A percentile compares a stretch with the other conserved stretches of the same genome.
Conservation (phyloP, 345 rosid genomes). For the Durio zibethinus region DNA sequence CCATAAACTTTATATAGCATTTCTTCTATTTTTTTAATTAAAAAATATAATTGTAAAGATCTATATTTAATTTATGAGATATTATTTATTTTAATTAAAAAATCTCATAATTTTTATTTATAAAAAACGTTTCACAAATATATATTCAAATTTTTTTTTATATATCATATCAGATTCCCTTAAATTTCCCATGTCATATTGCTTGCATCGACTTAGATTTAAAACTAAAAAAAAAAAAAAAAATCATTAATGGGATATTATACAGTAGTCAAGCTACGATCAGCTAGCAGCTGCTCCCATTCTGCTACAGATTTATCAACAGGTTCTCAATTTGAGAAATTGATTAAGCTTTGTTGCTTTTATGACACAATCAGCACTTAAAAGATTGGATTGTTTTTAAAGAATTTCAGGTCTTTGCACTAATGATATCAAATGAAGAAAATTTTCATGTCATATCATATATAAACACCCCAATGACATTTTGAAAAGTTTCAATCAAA, state of each 20-base stretch:
- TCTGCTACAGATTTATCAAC: slow-evolving; percentile 6
- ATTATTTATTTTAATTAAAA: no score
- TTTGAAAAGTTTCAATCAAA: neutral
- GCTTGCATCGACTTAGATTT: no score
- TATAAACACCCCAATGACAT: neutral
- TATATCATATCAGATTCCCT: no score
- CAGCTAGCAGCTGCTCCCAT: neutral
- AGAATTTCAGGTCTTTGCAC: neutral
- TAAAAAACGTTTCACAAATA: no score
- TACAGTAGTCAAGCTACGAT: neutral
- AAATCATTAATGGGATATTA: no score
- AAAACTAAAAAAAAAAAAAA: no score
- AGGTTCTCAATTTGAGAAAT: neutral
- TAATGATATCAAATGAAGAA: neutral
- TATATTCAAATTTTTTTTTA: no score
- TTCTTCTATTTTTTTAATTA: no score
- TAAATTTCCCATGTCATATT: no score
- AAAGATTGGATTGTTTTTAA: neutral
- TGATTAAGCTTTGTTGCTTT: slow-evolving; percentile 2
- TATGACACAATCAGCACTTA: slow-evolving; percentile 13
- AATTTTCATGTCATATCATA: neutral
- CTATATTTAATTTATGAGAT: no score
- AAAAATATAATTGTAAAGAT: no score
- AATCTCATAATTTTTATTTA: no score
- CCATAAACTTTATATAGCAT: neutral